A percentile compares a stretch with the other conserved stretches of the same genome.
Conservation (phyloP, 208 protist species). For the Wallacemonas sp. region DNA sequence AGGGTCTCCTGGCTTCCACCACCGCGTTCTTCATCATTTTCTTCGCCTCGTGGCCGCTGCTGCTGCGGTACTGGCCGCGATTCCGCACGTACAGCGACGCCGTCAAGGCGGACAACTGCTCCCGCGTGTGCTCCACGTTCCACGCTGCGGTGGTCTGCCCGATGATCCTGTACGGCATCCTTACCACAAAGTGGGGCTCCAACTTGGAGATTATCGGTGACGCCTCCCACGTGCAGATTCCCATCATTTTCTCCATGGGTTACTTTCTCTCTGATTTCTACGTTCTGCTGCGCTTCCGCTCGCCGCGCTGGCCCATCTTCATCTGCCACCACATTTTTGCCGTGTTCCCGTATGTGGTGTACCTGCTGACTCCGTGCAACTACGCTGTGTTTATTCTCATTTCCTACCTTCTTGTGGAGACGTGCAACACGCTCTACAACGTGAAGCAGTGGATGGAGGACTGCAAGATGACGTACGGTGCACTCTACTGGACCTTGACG, state of each 20-base stretch:
- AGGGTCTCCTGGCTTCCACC: conserved; percentile 9
- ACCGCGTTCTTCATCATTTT: conserved; percentile 26
- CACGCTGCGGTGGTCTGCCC: conserved; percentile 42
- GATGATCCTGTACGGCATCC: conserved; percentile 35
- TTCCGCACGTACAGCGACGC: conserved; percentile 27
- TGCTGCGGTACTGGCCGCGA: conserved; percentile 29
- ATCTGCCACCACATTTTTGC: conserved; percentile 42
- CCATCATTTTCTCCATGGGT: conserved; percentile 36
- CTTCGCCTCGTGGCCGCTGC: conserved; percentile 34
- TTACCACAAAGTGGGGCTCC: conserved; percentile 37
- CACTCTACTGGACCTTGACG: conserved; percentile 25
- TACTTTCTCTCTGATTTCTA: conserved; percentile 51
- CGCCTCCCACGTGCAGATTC: conserved; percentile 34
- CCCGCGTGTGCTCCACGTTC: conserved; percentile 42
- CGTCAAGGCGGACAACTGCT: conserved; percentile 40
- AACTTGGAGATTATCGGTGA: conserved; percentile 32
- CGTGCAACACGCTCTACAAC: conserved; percentile 52
- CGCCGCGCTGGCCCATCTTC: conserved; percentile 42
- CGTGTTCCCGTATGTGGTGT: conserved; percentile 48
- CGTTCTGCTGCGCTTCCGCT: conserved; percentile 31
- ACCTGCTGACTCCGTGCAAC: conserved; percentile 39
- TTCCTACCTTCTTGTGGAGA: conserved; percentile 54
- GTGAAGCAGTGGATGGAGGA: conserved; percentile 39
- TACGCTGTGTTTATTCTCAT: conserved; percentile 46
- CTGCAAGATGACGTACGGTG: conserved; percentile 17